Conservation (phyloP, 202 grass and related monocot genomes). For the Setaria italica region DNA sequence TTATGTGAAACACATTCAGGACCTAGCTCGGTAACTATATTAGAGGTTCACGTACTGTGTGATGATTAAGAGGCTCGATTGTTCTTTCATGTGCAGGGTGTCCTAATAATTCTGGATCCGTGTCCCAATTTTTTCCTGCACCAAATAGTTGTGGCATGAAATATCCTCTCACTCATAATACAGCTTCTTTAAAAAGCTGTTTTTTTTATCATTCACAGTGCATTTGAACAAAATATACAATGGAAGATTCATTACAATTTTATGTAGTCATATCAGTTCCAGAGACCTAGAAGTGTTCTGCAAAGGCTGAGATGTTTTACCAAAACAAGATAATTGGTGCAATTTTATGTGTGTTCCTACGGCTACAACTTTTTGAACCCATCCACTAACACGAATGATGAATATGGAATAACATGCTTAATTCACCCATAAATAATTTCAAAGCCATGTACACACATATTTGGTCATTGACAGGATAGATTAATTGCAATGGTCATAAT, state of each 20-base stretch:
- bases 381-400: background rate
- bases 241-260: background rate
- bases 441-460: background rate
- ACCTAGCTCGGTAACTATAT: background rate
- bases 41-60: background rate
- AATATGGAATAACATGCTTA: background rate
- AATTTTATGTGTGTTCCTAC: background rate
- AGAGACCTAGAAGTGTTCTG: background rate
- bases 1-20: too few species aligned
- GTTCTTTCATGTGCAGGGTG: background rate
- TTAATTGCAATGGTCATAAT: background rate
- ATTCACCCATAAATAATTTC: background rate
- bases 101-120: background rate
- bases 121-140: background rate
- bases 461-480: background rate
- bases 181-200: background rate
- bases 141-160: background rate
- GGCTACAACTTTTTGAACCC: background rate
- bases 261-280: background rate
- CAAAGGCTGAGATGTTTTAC: background rate
- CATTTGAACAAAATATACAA: background rate
- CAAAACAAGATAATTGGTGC: background rate
- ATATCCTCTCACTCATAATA: background rate
- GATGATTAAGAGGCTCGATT: background rate
- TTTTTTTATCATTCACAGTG: background rate